Conservation (phyloP, 176 grass and related monocot species). For the Zizania latifolia region DNA sequence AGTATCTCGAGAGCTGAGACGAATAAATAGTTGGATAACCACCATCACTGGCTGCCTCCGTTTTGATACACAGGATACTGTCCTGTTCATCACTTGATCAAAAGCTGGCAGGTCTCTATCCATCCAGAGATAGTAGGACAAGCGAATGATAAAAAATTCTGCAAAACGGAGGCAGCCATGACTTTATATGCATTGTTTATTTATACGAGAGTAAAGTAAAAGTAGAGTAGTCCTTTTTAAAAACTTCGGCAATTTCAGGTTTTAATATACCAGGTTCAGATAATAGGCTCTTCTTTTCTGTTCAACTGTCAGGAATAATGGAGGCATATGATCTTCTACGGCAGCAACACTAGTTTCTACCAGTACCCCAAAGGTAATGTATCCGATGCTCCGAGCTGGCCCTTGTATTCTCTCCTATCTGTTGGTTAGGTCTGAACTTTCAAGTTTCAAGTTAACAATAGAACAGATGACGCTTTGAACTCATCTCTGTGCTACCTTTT, state of each 20-base stretch:
- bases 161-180: background rate
- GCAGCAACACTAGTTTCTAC: background rate
- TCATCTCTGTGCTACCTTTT: no score
- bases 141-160: background rate
- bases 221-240: background rate
- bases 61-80: conserved; percentile 8
- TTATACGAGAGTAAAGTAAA: background rate
- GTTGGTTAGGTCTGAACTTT: background rate
- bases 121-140: conserved; percentile 9
- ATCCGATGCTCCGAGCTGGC: no score
- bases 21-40: no score
- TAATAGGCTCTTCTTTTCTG: conserved; percentile 13
- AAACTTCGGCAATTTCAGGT: background rate
- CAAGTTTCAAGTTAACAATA: no score
- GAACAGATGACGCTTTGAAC: no score
- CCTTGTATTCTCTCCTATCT: no score
- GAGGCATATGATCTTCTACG: conserved; percentile 11
- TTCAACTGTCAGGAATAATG: conserved; percentile 24
- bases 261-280: background rate
- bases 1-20: no score
- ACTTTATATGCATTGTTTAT: background rate
- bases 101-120: conserved; percentile 8
- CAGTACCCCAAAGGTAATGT: no score
- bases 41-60: background rate
- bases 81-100: background rate